Base-by-base conservation (phyloP, 2,329 filamentous ascomycete species). In the Phialocephala subalpina region DNA sequence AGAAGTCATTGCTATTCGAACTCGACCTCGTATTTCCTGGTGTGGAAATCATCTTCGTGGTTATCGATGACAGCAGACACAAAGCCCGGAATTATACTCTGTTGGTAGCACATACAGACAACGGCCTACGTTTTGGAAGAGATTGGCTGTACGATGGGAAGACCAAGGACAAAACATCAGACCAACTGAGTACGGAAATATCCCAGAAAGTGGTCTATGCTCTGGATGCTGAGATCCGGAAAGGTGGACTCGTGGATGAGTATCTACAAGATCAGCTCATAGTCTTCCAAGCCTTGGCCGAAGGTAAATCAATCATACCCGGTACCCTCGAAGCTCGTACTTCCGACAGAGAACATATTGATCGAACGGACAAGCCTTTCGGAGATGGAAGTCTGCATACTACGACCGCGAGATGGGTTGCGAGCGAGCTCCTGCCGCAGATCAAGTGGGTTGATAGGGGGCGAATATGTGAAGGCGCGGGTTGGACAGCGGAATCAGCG, bases 191-290 rank as follows among this genome's bases (percentile, higher is more conserved):
- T 22, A 72, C 67, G 2, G 78, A 81, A 56, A 76, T 87, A 9
- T 80, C 84, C 6, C 74, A 76, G 29, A 79, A 77, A n/a, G 75
- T 88, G 3, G 81, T 82, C 49, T 77, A 75, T 56, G 78, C 80
- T 2, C 76, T 89, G 22, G 78, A 79, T 62, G 74, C 78, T 2
- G 85, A 87, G 69, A 76, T 85, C 0, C 73, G 73, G 8, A 71
- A 77, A 0, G 78, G 80, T 1, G 82, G 85, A 0, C 78, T 82
- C 1, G 83, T 87, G 7, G 87, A 90, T 68, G 80, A 84, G 69
- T 82, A 84, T 72, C 78, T 90, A 16, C 86, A 89, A 75, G 88
- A 90, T 74, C 87, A 90, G 74, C 71, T 90, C 27, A 78, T 89
- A 2, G 78, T 87, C 20, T 88, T 89, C 71, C 87, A 90, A 74